A percentile compares a stretch with the other conserved stretches of the same genome.
Conservation (phyloP, 108 stramenopile genomes). For the Aurantiochytrium sp. region DNA sequence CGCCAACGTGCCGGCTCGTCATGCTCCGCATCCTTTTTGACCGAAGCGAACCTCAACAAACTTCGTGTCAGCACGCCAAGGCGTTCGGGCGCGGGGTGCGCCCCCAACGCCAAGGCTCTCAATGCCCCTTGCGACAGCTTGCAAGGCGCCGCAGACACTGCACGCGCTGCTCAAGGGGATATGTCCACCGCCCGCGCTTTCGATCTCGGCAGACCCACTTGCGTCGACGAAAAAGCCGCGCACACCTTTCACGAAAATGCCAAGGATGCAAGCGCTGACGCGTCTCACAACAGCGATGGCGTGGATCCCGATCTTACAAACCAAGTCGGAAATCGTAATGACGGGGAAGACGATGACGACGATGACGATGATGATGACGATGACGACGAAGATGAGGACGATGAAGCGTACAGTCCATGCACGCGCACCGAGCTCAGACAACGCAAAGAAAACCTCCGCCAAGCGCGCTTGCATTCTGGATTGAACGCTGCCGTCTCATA, state of each 20-base stretch:
- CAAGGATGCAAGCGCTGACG: too few relatives aligned
- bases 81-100: not conserved
- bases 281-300: not conserved
- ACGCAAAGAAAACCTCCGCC: not conserved
- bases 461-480: not conserved
- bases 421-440: not conserved
- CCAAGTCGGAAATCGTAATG: not conserved
- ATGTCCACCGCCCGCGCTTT: too few relatives aligned
- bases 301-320: not conserved
- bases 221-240: too few relatives aligned
- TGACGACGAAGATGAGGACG: not conserved
- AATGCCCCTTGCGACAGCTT: not conserved
- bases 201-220: too few relatives aligned
- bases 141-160: too few relatives aligned
- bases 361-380: not conserved
- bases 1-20: not conserved
- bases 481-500: not conserved
- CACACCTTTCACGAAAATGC: too few relatives aligned
- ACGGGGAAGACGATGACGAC: not conserved
- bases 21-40: not conserved
- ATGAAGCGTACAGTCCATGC: not conserved
- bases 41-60: not conserved
- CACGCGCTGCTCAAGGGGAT: too few relatives aligned
- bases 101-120: not conserved
- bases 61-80: not conserved